phyloP scores from a whole-genome alignment of 495 filamentous ascomycete genomes.

The Penicillium daleae region DNA sequence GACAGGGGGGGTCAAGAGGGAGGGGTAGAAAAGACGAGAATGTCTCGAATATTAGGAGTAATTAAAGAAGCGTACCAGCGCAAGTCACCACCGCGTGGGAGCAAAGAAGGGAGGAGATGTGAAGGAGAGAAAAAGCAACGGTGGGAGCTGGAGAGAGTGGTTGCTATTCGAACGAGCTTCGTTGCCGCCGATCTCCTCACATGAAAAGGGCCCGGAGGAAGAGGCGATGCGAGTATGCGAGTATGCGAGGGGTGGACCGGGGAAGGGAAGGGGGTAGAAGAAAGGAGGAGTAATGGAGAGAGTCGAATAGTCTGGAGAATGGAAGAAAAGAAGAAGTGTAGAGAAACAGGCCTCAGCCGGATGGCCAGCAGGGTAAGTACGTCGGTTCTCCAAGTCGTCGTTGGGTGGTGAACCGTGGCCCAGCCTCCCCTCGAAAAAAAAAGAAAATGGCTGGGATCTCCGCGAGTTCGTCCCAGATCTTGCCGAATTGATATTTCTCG shows the following conservation, averaged over 20 bases:
- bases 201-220: conserved; percentile 20
- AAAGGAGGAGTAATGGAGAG: neutral
- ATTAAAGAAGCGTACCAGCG: conserved; percentile 37
- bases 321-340: conserved; percentile 16
- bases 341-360: neutral
- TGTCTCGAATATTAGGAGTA: conserved; percentile 12
- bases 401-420: conserved; percentile 10
- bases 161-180: conserved; percentile 26
- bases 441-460: conserved; percentile 16
- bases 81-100: conserved; percentile 23
- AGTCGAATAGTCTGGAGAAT: neutral
- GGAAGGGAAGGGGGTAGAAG: neutral
- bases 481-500: too few species aligned
- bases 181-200: conserved; percentile 32
- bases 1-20: conserved; percentile 7
- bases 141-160: conserved; percentile 15
- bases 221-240: conserved; percentile 11
- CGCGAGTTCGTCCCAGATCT: conserved; percentile 7
- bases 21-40: conserved; percentile 17
- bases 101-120: conserved; percentile 21
- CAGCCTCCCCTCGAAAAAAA: conserved; percentile 11
- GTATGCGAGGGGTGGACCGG: conserved; percentile 15
- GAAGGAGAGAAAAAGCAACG: conserved; percentile 23
- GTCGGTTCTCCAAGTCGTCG: neutral
- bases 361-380: neutral